phyloP scores from a whole-genome alignment of 2,329 filamentous ascomycete genomes.

The Graphilbum ipis-grandicollis region DNA sequence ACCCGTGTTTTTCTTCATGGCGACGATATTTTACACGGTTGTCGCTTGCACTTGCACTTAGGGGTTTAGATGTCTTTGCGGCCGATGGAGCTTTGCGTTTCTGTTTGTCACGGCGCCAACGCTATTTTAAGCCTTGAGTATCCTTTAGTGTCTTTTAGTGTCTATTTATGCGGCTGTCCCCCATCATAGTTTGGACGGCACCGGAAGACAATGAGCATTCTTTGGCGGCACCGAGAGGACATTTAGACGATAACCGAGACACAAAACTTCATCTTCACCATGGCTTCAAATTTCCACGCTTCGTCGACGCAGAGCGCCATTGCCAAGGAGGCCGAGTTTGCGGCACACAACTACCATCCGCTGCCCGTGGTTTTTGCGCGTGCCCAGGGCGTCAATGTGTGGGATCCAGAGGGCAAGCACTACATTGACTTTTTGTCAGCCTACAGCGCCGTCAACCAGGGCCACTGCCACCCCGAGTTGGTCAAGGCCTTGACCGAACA shows the following conservation, averaged over 20 bases:
- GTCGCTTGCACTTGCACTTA: constrained; percentile 37
- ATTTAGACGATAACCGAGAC: too few relatives aligned
- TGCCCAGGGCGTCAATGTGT: constrained; percentile 73
- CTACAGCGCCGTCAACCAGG: constrained; percentile 96
- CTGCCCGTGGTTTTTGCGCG: constrained; percentile 84
- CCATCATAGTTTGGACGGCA: background rate
- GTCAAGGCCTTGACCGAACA: constrained; percentile 82
- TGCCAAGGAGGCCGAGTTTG: constrained; percentile 61
- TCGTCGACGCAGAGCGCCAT: constrained; percentile 68
- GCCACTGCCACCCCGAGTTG: constrained; percentile 92
- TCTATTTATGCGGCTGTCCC: constrained; percentile 1
- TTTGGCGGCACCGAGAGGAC: background rate
- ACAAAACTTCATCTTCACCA: constrained; percentile 13
- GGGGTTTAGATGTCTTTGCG: constrained; percentile 26
- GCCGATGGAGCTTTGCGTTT: background rate
- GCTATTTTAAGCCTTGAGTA: background rate
- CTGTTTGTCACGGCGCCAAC: constrained; percentile 2
- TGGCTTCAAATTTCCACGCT: constrained; percentile 45
- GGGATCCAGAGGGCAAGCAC: constrained; percentile 90
- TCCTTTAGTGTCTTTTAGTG: background rate
- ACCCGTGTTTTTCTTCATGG: too few relatives aligned
- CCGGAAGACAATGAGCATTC: background rate
- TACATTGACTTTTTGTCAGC: constrained; percentile 97
- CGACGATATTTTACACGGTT: too few relatives aligned
- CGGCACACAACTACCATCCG: constrained; percentile 97